A percentile compares a stretch with the other conserved stretches of the same genome.
These are phyloP conservation scores for Cryptosporidium muris DNA, from an alignment of 169 alveolate species.

Conservation along the genomic window DNA sequence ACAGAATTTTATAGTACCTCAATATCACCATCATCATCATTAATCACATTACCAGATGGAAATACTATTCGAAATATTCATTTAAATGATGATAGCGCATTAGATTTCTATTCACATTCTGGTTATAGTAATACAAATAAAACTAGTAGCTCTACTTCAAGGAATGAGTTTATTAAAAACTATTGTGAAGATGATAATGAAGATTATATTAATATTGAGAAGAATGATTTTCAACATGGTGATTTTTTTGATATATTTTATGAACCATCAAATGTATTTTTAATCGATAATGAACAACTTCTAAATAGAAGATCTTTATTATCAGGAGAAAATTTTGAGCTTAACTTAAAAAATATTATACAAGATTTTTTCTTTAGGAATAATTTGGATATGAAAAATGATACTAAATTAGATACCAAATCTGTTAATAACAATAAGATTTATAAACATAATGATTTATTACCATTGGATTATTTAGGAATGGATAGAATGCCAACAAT, in stretches of 20 bases:
- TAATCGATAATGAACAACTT: conserved; percentile 48
- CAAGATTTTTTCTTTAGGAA: conserved; percentile 45
- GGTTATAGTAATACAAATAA: too few relatives aligned
- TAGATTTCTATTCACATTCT: not conserved
- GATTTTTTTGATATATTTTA: conserved; percentile 65
- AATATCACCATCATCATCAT: conserved; percentile 31
- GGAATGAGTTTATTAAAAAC: too few relatives aligned
- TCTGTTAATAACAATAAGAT: not conserved
- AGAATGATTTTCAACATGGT: conserved; percentile 28
- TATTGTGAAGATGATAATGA: not conserved
- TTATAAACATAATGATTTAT: conserved; percentile 4
- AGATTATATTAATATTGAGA: not conserved
- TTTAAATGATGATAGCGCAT: conserved; percentile 8
- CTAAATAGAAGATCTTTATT: conserved; percentile 11
- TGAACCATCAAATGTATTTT: conserved; percentile 46
- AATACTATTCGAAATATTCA: conserved; percentile 19
- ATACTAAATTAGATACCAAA: not conserved
- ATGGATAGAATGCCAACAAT: not conserved
- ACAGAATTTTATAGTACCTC: conserved; percentile 37
- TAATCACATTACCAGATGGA: conserved; percentile 54
- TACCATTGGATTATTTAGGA: conserved; percentile 22
- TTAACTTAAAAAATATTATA: conserved; percentile 37
- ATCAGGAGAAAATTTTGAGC: conserved; percentile 26
- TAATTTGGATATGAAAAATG: not conserved
- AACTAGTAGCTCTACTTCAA: too few relatives aligned